Evolutionary conservation across 441 rosid genomes (phyloP).

Genomic region (Gossypium armourianum): DNA sequence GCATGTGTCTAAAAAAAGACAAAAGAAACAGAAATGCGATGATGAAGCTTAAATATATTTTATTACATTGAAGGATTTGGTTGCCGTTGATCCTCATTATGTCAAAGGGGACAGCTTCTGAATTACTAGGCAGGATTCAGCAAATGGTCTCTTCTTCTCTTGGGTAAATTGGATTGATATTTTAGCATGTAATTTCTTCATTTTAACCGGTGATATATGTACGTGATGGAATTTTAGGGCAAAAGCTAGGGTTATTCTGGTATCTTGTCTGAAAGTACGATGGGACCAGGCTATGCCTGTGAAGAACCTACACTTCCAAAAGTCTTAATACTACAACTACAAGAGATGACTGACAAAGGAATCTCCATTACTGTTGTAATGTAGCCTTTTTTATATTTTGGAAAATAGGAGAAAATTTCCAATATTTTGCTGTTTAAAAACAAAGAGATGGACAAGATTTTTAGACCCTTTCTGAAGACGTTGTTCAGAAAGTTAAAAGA

Average conservation of each 20-base stretch:
- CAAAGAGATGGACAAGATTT: slow-evolving; percentile 29
- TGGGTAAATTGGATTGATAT: neutral
- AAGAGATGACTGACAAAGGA: slow-evolving; percentile 39
- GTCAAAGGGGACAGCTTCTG: slow-evolving; percentile 19
- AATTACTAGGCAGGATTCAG: slow-evolving; percentile 17
- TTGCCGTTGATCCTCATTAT: slow-evolving; percentile 14
- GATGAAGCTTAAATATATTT: neutral
- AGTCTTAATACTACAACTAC: slow-evolving; percentile 20
- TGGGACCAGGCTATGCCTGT: slow-evolving; percentile 32
- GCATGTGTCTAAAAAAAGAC: no score
- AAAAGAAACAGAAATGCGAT: no score
- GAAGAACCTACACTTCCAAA: slow-evolving; percentile 43
- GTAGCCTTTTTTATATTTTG: slow-evolving; percentile 27
- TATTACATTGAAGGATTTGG: neutral
- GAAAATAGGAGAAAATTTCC: slow-evolving; percentile 20
- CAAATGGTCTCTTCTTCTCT: neutral
- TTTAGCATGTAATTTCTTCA: neutral
- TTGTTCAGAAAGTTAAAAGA: slow-evolving; percentile 35
- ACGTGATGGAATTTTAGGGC: slow-evolving; percentile 21
- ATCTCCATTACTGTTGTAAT: slow-evolving; percentile 46
- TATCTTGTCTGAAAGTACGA: slow-evolving; percentile 41
- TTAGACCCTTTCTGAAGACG: slow-evolving; percentile 41
- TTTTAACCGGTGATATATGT: slow-evolving; percentile 7
- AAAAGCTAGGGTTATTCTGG: slow-evolving; percentile 28
- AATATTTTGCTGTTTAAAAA: slow-evolving; percentile 27